Evolutionary conservation across 768 basidiomycete species (phyloP), one percentile per base, ranked within the genome.

Genomic region (Kwoniella europaea): DNA sequence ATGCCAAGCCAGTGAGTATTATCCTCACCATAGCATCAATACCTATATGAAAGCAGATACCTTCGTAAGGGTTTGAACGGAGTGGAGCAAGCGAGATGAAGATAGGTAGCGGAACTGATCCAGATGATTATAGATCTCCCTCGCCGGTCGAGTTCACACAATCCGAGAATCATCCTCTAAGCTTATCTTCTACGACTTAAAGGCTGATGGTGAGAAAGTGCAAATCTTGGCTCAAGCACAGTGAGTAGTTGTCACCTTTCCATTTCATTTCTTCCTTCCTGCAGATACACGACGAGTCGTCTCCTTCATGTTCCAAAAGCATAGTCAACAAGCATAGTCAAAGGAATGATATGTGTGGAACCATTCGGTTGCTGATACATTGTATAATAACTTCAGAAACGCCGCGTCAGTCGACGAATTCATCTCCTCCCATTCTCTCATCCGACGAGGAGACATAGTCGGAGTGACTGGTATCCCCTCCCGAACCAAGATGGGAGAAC

Each of bases 371-470:
- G 62, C 16, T 50, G 13, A 50, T 16, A 56, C 2, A 54, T 63
- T 18, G 18, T 20, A 29, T 15, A 15, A 3, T 50, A 4, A 10
- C 1, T 5, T 13, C 20, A 84, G 83, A 44, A 83, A 85, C 62
- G 82, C 83, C 63, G 75, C 82, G 54, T 81, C 83, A 16, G 71
- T 80, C 13, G 82, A 84, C 50, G 77, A 86, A 0, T 99, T 95
- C 81, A 84, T 88, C 65, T 84, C 88, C 3, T 88, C 87, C 0
- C 95, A 98, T 84, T 90, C 92, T 61, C 85, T 91, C 74, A 94
- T 99, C 88, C 91, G 91, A 76, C 91, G 97, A 46, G 97, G 97
- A 53, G 97, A 99, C 83, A 91, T 98, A 78, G 91, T 99, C 71
- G 97, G 97, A 73, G 93, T 98, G 65, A 88, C 88, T 66, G 97